Evolutionary conservation across 2,329 filamentous ascomycete genomes (phyloP).

Genomic region (Orbilia javanica): DNA sequence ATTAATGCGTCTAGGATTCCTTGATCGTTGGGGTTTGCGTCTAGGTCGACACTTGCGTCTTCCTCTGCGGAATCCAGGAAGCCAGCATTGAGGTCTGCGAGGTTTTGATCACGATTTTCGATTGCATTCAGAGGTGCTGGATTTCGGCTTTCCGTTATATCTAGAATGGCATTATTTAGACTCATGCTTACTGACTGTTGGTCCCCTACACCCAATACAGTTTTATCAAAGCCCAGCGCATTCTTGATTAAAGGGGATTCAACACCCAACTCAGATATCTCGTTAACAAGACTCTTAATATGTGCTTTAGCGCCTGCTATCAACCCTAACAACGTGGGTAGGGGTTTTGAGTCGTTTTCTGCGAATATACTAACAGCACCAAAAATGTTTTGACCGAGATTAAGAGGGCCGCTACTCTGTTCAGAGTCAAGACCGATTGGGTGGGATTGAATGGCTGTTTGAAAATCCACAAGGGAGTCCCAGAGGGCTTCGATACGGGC

Average conservation of each 20-base stretch:
- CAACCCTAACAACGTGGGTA: not conserved
- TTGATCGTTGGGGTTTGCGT: not conserved
- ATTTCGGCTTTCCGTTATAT: not conserved
- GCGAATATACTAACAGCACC: not conserved
- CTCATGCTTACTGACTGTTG: not conserved
- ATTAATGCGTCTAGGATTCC: not conserved
- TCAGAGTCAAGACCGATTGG: not conserved
- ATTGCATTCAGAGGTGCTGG: not conserved
- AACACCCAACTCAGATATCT: not conserved
- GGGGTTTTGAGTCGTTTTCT: not conserved
- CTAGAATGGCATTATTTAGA: not conserved
- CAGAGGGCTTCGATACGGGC: slow-evolving; percentile 5
- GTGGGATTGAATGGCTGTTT: not conserved
- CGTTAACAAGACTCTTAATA: not conserved
- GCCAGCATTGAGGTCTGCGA: not conserved
- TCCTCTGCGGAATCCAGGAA: not conserved
- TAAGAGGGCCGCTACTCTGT: too few species aligned
- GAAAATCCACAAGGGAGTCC: not conserved
- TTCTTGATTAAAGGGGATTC: not conserved
- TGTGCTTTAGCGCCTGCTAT: not conserved
- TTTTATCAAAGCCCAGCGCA: not conserved
- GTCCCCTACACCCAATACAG: not conserved
- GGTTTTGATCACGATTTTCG: not conserved
- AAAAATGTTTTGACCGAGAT: not conserved
- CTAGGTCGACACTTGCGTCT: not conserved